Conservation (phyloP, 2,329 filamentous ascomycete genomes). For the Fusarium decemcellulare region DNA sequence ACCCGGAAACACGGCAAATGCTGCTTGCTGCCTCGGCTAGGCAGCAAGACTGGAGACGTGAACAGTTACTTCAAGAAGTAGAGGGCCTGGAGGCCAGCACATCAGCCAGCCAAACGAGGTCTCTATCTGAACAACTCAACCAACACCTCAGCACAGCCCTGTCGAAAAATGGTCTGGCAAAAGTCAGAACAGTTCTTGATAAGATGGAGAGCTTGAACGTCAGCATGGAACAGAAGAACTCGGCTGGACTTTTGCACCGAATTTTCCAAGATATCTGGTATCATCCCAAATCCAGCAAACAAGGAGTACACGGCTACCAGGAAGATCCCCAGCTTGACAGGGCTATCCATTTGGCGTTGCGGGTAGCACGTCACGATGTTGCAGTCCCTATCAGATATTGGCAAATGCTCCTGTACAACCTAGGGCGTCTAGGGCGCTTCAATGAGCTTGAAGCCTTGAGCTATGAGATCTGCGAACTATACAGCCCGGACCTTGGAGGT, state of each 20-base stretch:
- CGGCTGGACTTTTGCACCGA: constrained; percentile 43
- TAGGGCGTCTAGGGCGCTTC: constrained; percentile 60
- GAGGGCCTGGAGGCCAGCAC: constrained; percentile 42
- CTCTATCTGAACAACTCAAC: constrained; percentile 45
- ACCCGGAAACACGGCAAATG: constrained; percentile 56
- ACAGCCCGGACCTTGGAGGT: constrained; percentile 48
- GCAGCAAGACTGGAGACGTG: constrained; percentile 55
- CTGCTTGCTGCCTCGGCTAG: constrained; percentile 53
- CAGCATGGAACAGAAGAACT: constrained; percentile 47
- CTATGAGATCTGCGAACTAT: constrained; percentile 59
- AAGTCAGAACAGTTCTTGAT: constrained; percentile 48
- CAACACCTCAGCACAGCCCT: constrained; percentile 28
- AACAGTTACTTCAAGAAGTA: constrained; percentile 61
- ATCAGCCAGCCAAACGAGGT: constrained; percentile 28
- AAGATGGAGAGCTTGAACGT: constrained; percentile 51
- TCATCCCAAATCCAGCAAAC: constrained; percentile 42
- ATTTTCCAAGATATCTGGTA: constrained; percentile 48
- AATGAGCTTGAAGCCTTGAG: constrained; percentile 61
- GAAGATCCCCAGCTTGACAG: constrained; percentile 46
- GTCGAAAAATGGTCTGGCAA: constrained; percentile 30
- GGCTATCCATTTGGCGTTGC: constrained; percentile 49
- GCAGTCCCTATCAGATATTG: constrained; percentile 57
- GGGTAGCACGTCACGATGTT: constrained; percentile 49
- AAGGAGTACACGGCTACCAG: constrained; percentile 22
- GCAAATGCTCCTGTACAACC: constrained; percentile 59